Percentiles rank a stretch among this genome's conserved stretches.
Evolutionary conservation across 1,284 basidiomycete genomes (phyloP).

Genomic region (Ustilago bromivora): DNA sequence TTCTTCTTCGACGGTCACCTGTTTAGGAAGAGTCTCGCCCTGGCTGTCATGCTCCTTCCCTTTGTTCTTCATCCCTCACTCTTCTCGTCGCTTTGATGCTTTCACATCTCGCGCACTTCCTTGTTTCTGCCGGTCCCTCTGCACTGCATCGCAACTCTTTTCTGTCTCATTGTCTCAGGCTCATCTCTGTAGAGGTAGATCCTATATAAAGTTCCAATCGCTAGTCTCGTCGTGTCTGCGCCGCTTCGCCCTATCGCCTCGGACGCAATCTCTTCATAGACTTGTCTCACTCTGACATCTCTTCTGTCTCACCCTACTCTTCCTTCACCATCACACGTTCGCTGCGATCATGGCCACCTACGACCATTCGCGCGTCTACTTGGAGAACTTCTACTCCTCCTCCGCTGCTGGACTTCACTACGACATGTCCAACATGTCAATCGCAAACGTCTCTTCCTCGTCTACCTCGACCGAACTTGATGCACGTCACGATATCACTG

Average conservation of each 20-base stretch:
- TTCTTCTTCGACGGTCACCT: not conserved
- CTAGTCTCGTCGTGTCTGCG: slow-evolving; percentile 12
- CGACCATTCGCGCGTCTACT: slow-evolving; percentile 24
- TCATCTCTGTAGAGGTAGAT: not conserved
- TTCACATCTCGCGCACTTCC: not conserved
- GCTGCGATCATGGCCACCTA: slow-evolving; percentile 21
- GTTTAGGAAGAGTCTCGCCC: not conserved
- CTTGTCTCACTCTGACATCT: slow-evolving; percentile 18
- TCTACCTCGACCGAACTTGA: slow-evolving; percentile 6
- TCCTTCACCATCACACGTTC: not conserved
- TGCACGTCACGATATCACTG: slow-evolving; percentile 3
- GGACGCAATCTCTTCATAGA: not conserved
- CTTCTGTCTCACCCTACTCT: not conserved
- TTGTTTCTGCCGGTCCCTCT: not conserved
- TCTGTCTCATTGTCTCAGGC: slow-evolving; percentile 3
- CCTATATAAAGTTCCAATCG: slow-evolving; percentile 16
- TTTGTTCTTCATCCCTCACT: not conserved
- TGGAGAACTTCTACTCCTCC: slow-evolving; percentile 20
- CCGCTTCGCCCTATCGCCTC: slow-evolving; percentile 2
- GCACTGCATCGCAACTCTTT: not conserved
- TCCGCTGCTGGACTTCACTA: slow-evolving; percentile 22
- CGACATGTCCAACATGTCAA: slow-evolving; percentile 38
- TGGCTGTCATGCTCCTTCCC: not conserved
- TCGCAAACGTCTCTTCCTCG: slow-evolving; percentile 24
- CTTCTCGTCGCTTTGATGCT: slow-evolving; percentile 1